Evolutionary conservation across 1,284 basidiomycete species (phyloP).

Genomic region (Porodaedalea pini): DNA sequence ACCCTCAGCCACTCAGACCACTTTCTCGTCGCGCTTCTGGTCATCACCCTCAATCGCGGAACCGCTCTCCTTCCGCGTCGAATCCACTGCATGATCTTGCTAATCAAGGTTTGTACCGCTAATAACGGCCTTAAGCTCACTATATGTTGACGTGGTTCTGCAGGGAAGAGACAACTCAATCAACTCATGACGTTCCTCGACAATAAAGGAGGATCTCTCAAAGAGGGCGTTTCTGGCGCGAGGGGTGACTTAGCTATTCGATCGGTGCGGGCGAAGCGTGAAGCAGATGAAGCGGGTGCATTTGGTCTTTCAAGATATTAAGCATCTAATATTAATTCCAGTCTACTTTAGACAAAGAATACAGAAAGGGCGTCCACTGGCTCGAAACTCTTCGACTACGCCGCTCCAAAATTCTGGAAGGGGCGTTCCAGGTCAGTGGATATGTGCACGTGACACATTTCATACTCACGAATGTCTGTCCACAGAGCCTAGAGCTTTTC

Average conservation of each 20-base stretch:
- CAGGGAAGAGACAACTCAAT: slow-evolving; percentile 75
- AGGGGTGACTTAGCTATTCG: slow-evolving; percentile 64
- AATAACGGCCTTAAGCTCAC: slow-evolving; percentile 12
- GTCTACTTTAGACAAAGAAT: slow-evolving; percentile 74
- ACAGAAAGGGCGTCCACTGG: slow-evolving; percentile 89
- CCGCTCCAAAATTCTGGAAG: slow-evolving; percentile 77
- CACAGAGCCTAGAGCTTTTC: slow-evolving; percentile 76
- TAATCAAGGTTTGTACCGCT: slow-evolving; percentile 54
- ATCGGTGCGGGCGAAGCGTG: slow-evolving; percentile 78
- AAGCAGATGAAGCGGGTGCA: slow-evolving; percentile 87
- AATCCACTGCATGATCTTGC: slow-evolving; percentile 73
- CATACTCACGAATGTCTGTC: slow-evolving; percentile 22
- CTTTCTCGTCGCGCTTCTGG: slow-evolving; percentile 71
- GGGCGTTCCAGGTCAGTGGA: slow-evolving; percentile 66
- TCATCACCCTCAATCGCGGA: slow-evolving; percentile 48
- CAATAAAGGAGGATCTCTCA: slow-evolving; percentile 53
- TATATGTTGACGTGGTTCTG: slow-evolving; percentile 4
- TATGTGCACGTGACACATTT: not conserved
- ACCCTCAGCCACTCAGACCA: slow-evolving; percentile 67
- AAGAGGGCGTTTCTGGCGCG: slow-evolving; percentile 52
- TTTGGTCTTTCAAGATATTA: slow-evolving; percentile 10
- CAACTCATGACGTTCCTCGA: slow-evolving; percentile 75
- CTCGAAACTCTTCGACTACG: slow-evolving; percentile 87
- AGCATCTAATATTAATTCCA: not conserved
- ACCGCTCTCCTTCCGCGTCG: slow-evolving; percentile 67